These are phyloP conservation scores for Colletotrichum spinosum DNA, from an alignment of 2,329 filamentous ascomycete genomes.

Conservation along the genomic window DNA sequence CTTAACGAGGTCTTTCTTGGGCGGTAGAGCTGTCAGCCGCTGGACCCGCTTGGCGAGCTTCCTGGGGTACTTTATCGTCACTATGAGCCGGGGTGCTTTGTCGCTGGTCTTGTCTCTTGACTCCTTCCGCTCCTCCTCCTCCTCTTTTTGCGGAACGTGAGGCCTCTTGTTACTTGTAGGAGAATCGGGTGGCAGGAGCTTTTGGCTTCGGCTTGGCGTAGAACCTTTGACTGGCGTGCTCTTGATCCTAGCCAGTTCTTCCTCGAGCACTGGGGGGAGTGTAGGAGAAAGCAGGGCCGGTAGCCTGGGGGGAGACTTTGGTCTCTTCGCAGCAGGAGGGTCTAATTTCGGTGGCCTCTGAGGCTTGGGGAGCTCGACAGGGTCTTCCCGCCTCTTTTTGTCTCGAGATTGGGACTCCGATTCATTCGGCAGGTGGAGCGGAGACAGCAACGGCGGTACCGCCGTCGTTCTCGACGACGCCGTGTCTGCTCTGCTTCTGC, in stretches of 20 bases:
- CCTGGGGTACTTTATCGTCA: slow-evolving; percentile 63
- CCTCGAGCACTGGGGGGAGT: slow-evolving; percentile 63
- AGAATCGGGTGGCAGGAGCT: slow-evolving; percentile 46
- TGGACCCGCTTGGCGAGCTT: slow-evolving; percentile 56
- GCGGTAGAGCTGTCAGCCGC: slow-evolving; percentile 58
- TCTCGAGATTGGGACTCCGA: slow-evolving; percentile 40
- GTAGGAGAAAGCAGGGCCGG: slow-evolving; percentile 68
- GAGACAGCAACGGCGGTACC: slow-evolving; percentile 66
- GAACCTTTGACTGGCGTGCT: slow-evolving; percentile 43
- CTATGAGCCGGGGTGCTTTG: slow-evolving; percentile 48
- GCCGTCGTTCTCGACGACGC: slow-evolving; percentile 48
- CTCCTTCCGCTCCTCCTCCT: slow-evolving; percentile 49
- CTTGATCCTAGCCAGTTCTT: slow-evolving; percentile 53
- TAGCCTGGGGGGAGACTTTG: slow-evolving; percentile 51
- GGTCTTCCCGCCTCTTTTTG: slow-evolving; percentile 45
- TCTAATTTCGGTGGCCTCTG: slow-evolving; percentile 38
- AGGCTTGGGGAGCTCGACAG: slow-evolving; percentile 32
- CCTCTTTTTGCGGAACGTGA: slow-evolving; percentile 41
- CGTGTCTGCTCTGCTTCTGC: slow-evolving; percentile 52
- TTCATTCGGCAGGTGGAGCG: slow-evolving; percentile 59
- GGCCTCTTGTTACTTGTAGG: slow-evolving; percentile 46
- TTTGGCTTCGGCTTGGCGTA: slow-evolving; percentile 39
- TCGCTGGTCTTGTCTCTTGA: slow-evolving; percentile 36
- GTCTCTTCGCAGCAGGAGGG: slow-evolving; percentile 49
- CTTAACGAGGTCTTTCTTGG: slow-evolving; percentile 42